A percentile compares a stretch with the other conserved stretches of the same genome.
Evolutionary conservation across 2,329 filamentous ascomycete species (phyloP).

Genomic region (Diaporthe australafricana): DNA sequence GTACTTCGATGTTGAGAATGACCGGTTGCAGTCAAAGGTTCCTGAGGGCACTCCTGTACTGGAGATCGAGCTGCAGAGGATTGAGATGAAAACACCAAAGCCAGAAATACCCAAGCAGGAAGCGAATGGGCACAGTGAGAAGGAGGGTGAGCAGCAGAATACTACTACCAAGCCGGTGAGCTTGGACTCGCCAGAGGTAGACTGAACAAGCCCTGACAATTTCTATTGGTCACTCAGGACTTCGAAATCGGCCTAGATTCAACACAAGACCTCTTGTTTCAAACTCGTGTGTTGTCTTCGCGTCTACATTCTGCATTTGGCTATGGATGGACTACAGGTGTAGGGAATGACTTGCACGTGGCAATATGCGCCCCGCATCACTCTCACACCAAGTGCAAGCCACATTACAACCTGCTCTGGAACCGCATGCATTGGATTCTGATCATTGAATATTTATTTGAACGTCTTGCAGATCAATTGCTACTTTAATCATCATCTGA

Average conservation of each 20-base stretch:
- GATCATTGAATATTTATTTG: not conserved
- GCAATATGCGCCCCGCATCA: not conserved
- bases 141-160: not conserved
- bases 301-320: no score
- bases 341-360: not conserved
- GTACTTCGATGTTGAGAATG: slow-evolving; percentile 60
- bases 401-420: slow-evolving; percentile 4
- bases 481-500: no score
- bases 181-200: slow-evolving; percentile 34
- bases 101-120: slow-evolving; percentile 9
- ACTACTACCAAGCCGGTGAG: slow-evolving; percentile 3
- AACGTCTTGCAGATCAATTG: not conserved
- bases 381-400: not conserved
- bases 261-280: not conserved
- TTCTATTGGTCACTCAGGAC: not conserved
- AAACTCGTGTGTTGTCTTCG: not conserved
- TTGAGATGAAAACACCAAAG: slow-evolving; percentile 53
- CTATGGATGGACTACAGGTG: no score
- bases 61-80: slow-evolving; percentile 65
- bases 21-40: slow-evolving; percentile 58
- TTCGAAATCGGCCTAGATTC: not conserved
- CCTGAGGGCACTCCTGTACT: slow-evolving; percentile 60
- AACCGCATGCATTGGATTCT: not conserved
- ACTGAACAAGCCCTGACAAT: not conserved
- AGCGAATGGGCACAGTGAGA: not conserved